Conservation (phyloP, 176 grass and related monocot species). For the Otatea glauca region DNA sequence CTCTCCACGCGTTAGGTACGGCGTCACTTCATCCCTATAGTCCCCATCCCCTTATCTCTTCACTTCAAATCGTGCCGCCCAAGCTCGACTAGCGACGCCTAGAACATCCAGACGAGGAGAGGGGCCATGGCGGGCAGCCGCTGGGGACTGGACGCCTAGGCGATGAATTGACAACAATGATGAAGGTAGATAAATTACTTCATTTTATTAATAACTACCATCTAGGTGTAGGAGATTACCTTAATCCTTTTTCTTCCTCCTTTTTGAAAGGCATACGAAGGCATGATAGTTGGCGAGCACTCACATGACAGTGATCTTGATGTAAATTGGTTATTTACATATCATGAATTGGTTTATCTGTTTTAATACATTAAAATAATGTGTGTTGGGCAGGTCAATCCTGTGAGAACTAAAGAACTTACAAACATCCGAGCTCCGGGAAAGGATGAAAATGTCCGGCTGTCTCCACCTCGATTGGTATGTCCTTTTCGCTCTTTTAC, state of each 20-base stretch:
- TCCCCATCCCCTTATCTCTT: too few species aligned
- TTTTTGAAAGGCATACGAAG: constrained; percentile 78
- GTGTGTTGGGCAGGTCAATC: constrained; percentile 68
- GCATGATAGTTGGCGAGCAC: constrained; percentile 97
- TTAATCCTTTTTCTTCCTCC: constrained; percentile 42
- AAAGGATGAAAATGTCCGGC: constrained; percentile 94
- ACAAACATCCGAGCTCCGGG: constrained; percentile 89
- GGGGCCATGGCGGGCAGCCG: too few species aligned
- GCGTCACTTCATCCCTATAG: too few species aligned
- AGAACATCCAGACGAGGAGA: too few species aligned
- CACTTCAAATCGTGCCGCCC: too few species aligned
- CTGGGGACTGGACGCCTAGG: too few species aligned
- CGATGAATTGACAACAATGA: too few species aligned
- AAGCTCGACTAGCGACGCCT: too few species aligned
- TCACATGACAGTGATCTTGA: constrained; percentile 98
- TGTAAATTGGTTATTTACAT: constrained; percentile 60
- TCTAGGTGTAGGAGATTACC: not conserved
- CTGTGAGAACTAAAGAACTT: constrained; percentile 98
- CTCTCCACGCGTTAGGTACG: too few species aligned
- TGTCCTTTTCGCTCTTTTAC: constrained; percentile 24
- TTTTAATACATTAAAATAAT: constrained; percentile 31
- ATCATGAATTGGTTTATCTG: constrained; percentile 13
- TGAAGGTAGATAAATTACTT: not conserved
- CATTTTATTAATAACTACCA: constrained; percentile 35
- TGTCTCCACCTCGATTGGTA: constrained; percentile 95